phyloP scores from a whole-genome alignment of 306 rosid species.

The Senna tora region DNA sequence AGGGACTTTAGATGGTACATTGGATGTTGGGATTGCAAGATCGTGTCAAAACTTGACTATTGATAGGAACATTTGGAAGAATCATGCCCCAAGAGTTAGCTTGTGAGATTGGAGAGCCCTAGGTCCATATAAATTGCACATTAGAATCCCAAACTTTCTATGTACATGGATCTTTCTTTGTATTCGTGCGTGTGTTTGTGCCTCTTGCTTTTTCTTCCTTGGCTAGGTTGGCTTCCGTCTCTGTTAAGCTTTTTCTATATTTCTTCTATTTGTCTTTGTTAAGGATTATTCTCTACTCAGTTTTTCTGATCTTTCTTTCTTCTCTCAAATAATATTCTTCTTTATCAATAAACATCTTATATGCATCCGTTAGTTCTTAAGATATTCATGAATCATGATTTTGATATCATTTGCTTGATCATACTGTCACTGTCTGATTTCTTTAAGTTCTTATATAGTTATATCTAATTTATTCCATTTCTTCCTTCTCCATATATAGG shows the following conservation, averaged over 20 bases:
- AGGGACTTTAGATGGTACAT: not conserved
- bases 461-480: slow-evolving; percentile 26
- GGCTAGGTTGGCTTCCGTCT: not conserved
- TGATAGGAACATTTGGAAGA: too few species aligned
- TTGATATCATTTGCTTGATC: slow-evolving; percentile 27
- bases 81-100: too few species aligned
- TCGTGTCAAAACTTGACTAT: not conserved
- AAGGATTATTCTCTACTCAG: not conserved
- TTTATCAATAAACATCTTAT: not conserved
- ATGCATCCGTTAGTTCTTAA: slow-evolving; percentile 7
- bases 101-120: too few species aligned
- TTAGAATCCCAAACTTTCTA: too few species aligned
- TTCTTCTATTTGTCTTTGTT: not conserved
- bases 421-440: slow-evolving; percentile 17
- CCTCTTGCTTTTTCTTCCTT: not conserved
- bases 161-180: not conserved
- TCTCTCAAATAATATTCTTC: not conserved
- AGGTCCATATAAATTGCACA: too few species aligned
- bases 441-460: slow-evolving; percentile 18
- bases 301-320: not conserved
- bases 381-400: slow-evolving; percentile 7
- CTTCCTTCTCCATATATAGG: slow-evolving; percentile 54
- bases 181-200: not conserved
- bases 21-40: not conserved
- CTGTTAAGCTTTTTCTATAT: not conserved